Evolutionary conservation across 2,329 filamentous ascomycete genomes (phyloP).

Genomic region (Cryphonectria radicalis): DNA sequence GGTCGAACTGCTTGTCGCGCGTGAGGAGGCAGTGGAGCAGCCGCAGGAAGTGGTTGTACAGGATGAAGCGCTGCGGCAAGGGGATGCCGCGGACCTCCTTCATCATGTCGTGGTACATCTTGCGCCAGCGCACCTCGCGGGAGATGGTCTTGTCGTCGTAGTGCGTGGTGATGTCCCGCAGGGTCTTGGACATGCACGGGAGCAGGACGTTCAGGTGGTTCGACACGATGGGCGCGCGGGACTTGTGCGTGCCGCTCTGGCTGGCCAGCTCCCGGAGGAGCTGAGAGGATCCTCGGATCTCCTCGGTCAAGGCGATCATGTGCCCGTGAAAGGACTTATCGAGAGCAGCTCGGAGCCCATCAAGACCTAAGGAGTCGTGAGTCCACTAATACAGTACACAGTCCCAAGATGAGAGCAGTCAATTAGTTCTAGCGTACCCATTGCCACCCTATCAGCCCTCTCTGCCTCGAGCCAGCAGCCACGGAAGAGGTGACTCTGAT

Average conservation of each 20-base stretch:
- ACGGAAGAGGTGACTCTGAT: slow-evolving; percentile 45
- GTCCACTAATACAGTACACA: neutral
- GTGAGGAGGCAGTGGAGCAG: slow-evolving; percentile 55
- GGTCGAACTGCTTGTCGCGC: slow-evolving; percentile 58
- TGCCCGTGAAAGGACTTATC: slow-evolving; percentile 50
- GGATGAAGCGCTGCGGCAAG: slow-evolving; percentile 56
- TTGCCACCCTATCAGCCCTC: slow-evolving; percentile 52
- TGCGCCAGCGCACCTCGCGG: slow-evolving; percentile 58
- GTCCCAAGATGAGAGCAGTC: neutral
- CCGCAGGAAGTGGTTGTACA: slow-evolving; percentile 60
- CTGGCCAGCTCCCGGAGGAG: slow-evolving; percentile 60
- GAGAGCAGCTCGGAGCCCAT: slow-evolving; percentile 53
- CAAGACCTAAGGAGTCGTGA: slow-evolving; percentile 42
- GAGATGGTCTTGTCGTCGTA: slow-evolving; percentile 55
- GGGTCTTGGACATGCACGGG: slow-evolving; percentile 56
- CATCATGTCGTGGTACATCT: slow-evolving; percentile 61
- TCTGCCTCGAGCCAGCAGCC: slow-evolving; percentile 61
- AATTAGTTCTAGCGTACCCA: slow-evolving; percentile 8
- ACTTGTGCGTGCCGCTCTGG: slow-evolving; percentile 54
- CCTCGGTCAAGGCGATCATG: slow-evolving; percentile 52
- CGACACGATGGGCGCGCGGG: slow-evolving; percentile 54
- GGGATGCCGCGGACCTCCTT: slow-evolving; percentile 56
- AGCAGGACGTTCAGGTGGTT: slow-evolving; percentile 61
- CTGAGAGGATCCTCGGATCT: slow-evolving; percentile 49
- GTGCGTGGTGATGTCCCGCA: slow-evolving; percentile 56